Evolutionary conservation across 306 rosid species (phyloP), one percentile per base, ranked within the genome.

Genomic region (Dryas alaskensis): DNA sequence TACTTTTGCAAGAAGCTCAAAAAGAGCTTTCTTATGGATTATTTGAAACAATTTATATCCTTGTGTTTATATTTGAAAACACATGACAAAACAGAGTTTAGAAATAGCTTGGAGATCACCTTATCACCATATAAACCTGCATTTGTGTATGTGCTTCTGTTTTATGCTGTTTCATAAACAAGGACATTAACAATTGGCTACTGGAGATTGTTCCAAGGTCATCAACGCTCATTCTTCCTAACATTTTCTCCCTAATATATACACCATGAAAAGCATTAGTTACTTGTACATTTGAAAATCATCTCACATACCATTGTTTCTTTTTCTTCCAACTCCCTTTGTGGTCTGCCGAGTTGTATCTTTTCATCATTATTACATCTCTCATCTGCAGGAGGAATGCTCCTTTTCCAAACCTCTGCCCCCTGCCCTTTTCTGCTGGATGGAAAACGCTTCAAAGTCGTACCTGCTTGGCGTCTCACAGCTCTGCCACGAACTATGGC

Each of bases 401-500:
- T 86, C 76, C 67, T 76, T 84, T 72, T 74, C 14, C 39, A 82
- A 16, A 64, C 65, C 72, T 80, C 75, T n/a, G 57, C 66, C 37
- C 1, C 37, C 17, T 49, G 79, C 53, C 62, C 73, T 74, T 59
- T 78, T 58, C 79, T 60, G 65, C 53, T 43, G 54, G 82, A 80
- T 17, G 59, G 82, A 44, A 70, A 66, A 71, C 75, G 55, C 81
- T 75, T 86, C 80, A 74, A 60, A 75, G 69, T 51, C 3, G 25
- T 51, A 0, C 73, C 53, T 65, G 81, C 52, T 81, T 69, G 89
- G 27, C 87, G 87, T 61, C 98, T 89, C 83, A 83, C 96, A 3
- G 88, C 90, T 79, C 86, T 79, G 42, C 98, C 98, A 0, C 98
- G 93, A 83, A 85, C 81, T 73, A 90, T 83, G 58, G 98, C 97